phyloP scores from a whole-genome alignment of 2,329 filamentous ascomycete species.

The Dothideomycetes sp. region DNA sequence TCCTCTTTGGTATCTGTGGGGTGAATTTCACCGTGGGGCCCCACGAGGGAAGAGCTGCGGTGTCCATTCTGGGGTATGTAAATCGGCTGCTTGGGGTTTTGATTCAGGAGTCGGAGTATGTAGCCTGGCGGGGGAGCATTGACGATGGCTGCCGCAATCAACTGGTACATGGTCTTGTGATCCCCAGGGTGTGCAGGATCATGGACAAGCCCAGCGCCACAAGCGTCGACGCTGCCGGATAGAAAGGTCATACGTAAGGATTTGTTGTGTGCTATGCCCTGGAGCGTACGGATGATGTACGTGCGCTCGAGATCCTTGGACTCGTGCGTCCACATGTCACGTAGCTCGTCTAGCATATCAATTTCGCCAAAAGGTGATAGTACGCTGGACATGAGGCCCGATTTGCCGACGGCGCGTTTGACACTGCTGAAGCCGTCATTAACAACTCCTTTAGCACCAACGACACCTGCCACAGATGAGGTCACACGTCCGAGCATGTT shows the following conservation, averaged over 20 bases:
- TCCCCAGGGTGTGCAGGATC: conserved; percentile 84
- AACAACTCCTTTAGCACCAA: conserved; percentile 88
- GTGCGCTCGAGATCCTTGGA: conserved; percentile 95
- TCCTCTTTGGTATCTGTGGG: conserved; percentile 94
- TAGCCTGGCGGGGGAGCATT: conserved; percentile 77
- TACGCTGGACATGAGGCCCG: conserved; percentile 88
- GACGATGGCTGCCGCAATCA: conserved; percentile 87
- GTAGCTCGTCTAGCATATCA: conserved; percentile 84
- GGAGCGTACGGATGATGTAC: conserved; percentile 88
- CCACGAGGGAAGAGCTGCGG: conserved; percentile 42
- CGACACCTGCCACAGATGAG: conserved; percentile 86
- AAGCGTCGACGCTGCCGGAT: conserved; percentile 81
- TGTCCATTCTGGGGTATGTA: conserved; percentile 88
- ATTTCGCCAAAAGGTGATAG: conserved; percentile 94
- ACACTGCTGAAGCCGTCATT: conserved; percentile 87
- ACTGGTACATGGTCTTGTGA: conserved; percentile 99
- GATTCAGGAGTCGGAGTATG: conserved; percentile 89
- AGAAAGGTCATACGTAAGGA: conserved; percentile 94
- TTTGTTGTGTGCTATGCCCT: conserved; percentile 91
- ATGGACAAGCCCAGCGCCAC: conserved; percentile 86
- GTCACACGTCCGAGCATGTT: conserved; percentile 94
- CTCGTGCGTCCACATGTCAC: conserved; percentile 97
- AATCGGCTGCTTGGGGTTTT: conserved; percentile 62
- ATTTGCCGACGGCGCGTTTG: conserved; percentile 94
- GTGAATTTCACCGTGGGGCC: conserved; percentile 22